Base-by-base conservation (phyloP, 2,329 filamentous ascomycete genomes). In the Herpotrichia juniperi region DNA sequence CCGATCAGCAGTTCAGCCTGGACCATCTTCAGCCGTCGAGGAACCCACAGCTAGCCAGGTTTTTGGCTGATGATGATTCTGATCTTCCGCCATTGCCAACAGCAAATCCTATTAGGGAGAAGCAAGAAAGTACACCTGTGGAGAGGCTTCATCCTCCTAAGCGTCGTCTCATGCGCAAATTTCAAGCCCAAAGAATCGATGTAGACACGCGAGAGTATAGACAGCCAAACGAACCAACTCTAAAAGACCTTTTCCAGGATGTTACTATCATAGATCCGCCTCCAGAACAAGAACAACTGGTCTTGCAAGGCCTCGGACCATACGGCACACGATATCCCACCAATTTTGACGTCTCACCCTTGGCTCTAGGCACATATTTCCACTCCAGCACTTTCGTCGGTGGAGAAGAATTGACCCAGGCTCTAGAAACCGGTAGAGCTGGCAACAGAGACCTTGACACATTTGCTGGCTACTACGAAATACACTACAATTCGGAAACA, bases 301-400 rank as follows among this genome's bases (percentile, higher is more conserved):
- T 57, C 2, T 57, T 78, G 28, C 59, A 74, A 50, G 81, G 79
- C 1, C 67, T 86, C 2, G 76, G 72, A 26, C 71, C 76, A n/a
- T 80, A 75, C 58, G 79, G 78, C 25, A 76, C 75, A 3, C 72
- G 72, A 17, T 85, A 84, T 57, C 69, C 82, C 1, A 73, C 74
- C 10, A 79, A 81, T 54, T 86, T 86, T 51, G 80, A 81, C 46
- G 68, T 84, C 8, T 64, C 64, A 4, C 79, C 81, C 21, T 65
- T 87, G 7, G 72, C 70, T 8, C 54, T 74, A 6, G 83, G 79
- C 1, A 83, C 80, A 0, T 84, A 78, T 59, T 86, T 86, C 55
- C 80, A 83, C 54, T 68, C 78, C 37, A 76, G 73, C 40, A 85
- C 83, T 4, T 83, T 87, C 53, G 74, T 87, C 51, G 84, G 84